Evolutionary conservation across 2,329 filamentous ascomycete species (phyloP), one percentile per base, ranked within the genome.

Genomic region (Rhytidhysteron rufulum): DNA sequence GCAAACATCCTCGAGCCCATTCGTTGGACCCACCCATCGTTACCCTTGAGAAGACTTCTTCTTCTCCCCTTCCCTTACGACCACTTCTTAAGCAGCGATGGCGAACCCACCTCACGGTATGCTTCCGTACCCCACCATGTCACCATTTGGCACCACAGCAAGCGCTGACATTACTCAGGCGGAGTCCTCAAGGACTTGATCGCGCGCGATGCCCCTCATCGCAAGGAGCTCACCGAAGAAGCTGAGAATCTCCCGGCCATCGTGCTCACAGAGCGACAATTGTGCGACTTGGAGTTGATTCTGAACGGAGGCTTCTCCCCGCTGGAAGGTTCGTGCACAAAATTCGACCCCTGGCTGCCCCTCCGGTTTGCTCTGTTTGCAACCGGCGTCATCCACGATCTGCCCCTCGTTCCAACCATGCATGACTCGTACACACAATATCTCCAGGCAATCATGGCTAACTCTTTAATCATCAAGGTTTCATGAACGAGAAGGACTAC

Each of bases 281-380:
- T 98, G 36, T 98, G 93, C 72, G 93, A 98, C 78, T 79, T 98
- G 54, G 93, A 98, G 73, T 73, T 98, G 70, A 89, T 98, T 62
- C 83, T 98, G 69, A 97, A 89, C 69, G 93, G 93, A 66, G 93
- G 93, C 52, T 98, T 98, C 76, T 96, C 90, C 51, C 93, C 93
- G 44, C 81, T 98, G 30, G 91, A 98, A 81, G 93, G 90, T 94
- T 60, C 49, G 82, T 77, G 50, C 21, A 4, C 18, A 27, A 7
- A 27, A 27, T 21, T 4, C 16, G 3, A 16, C 5, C 31, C 31
- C 17, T 17, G 15, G 19, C 37, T 27, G 46, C 58, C 59, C 55
- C 58, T 48, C 57, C 39, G 43, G 54, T 57, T 59, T 57, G 55
- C 19, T 31, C 7, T 43, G 51, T 55, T 54, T 56, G 51, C 49